Conservation (phyloP, 2,329 filamentous ascomycete genomes). For the Pestalotiopsis sp. region DNA sequence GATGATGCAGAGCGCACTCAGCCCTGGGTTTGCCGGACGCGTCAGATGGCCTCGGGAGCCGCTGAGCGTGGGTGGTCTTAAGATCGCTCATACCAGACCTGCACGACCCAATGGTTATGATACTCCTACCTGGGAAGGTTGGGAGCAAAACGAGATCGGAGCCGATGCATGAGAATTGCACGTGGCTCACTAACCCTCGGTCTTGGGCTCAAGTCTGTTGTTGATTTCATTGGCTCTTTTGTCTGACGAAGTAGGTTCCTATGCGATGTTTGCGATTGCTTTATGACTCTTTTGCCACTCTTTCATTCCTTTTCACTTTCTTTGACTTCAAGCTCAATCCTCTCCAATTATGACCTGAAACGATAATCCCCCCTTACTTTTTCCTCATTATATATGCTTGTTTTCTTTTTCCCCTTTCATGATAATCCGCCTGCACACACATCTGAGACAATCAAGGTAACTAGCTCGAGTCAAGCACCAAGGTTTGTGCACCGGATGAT, state of each 20-base stretch:
- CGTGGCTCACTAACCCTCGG: neutral
- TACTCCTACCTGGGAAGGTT: conserved; percentile 57
- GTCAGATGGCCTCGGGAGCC: conserved; percentile 48
- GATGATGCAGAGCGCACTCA: conserved; percentile 32
- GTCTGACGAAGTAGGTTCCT: neutral
- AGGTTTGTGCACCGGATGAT: neutral
- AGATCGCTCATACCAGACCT: conserved; percentile 45
- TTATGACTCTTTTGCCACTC: neutral
- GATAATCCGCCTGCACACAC: neutral
- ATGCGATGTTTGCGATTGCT: neutral
- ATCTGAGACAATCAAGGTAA: neutral
- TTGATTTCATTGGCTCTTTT: neutral
- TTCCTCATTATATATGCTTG: neutral
- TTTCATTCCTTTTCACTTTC: neutral
- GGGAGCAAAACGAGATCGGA: conserved; percentile 41
- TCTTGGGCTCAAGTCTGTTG: neutral
- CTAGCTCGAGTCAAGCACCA: neutral
- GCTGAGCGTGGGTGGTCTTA: conserved; percentile 44
- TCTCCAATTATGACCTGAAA: neutral
- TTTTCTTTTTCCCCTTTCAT: neutral
- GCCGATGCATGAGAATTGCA: conserved; percentile 29
- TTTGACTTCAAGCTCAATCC: neutral
- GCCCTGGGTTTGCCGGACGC: conserved; percentile 37
- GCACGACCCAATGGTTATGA: conserved; percentile 58
- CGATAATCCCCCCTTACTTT: neutral